These are phyloP conservation scores for Wickerhamomyces subpelliculosus DNA, from an alignment of 805 yeast species.

Conservation along the genomic window DNA sequence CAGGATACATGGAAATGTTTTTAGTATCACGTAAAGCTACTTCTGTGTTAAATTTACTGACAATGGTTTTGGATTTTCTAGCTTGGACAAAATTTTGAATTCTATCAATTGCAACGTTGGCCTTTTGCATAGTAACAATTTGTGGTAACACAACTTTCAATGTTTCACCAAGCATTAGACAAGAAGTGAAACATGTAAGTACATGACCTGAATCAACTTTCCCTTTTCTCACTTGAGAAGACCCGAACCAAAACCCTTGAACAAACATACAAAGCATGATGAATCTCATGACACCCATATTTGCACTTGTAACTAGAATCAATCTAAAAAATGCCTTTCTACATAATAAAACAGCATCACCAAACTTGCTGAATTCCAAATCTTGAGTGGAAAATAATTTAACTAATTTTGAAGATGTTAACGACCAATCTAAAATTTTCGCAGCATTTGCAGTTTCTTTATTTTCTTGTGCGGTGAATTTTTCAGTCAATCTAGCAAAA, in stretches of 20 bases:
- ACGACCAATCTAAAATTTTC: slow-evolving; percentile 61
- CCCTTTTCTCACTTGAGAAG: slow-evolving; percentile 48
- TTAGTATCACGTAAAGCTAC: slow-evolving; percentile 8
- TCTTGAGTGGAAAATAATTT: slow-evolving; percentile 52
- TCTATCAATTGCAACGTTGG: slow-evolving; percentile 56
- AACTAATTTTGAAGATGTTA: slow-evolving; percentile 53
- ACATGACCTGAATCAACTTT: slow-evolving; percentile 54
- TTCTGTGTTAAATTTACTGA: slow-evolving; percentile 6
- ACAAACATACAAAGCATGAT: slow-evolving; percentile 71
- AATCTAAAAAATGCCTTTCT: slow-evolving; percentile 35
- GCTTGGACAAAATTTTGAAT: slow-evolving; percentile 35
- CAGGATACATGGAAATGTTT: slow-evolving; percentile 18
- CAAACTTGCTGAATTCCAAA: slow-evolving; percentile 42
- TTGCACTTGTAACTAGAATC: slow-evolving; percentile 44
- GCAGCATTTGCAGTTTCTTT: slow-evolving; percentile 46
- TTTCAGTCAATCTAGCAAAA: slow-evolving; percentile 46
- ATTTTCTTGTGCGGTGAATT: slow-evolving; percentile 52
- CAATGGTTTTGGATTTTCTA: slow-evolving; percentile 3
- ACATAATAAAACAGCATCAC: slow-evolving; percentile 21
- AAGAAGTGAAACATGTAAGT: slow-evolving; percentile 77
- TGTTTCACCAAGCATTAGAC: slow-evolving; percentile 63
- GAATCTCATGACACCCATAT: slow-evolving; percentile 48
- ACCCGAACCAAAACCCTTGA: slow-evolving; percentile 92
- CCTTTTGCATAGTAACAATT: slow-evolving; percentile 59
- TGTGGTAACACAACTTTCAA: slow-evolving; percentile 50